Evolutionary conservation across 495 filamentous ascomycete genomes (phyloP), one percentile per base, ranked within the genome.

Genomic region (Neurospora africana): DNA sequence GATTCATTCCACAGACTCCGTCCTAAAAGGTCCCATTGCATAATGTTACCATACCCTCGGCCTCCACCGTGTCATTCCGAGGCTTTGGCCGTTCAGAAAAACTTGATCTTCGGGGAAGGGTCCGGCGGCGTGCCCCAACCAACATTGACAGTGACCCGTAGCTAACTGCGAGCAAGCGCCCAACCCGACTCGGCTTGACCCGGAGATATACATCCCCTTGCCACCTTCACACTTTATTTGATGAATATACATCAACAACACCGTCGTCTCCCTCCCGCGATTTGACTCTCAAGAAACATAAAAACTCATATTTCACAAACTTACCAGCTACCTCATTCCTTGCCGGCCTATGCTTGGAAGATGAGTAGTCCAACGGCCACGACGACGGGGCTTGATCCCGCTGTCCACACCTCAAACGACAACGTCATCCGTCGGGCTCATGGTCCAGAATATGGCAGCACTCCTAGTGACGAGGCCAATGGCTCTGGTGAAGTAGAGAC

Each of bases 341-440:
- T 23, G n/a, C 44, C 65, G 61, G 72, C 72, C 68, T 61, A 72
- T 65, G 67, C 19, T 37, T 15, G 38, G 38, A 68, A 40, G 27
- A 76, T 78, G 77, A 75, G 71, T 47, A 73, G 36, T 68, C 73
- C 73, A 47, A 75, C 73, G 39, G 21, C 73, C 13, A 75, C 76
- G 36, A 68, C 65, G 37, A 77, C 74, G 21, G 36, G 69, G 40
- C 40, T 61, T 61, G 53, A 61, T 23, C 36, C 69, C 44, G 44
- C 21, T 37, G 30, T 37, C 30, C 23, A 38, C 38, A 39, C 38
- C 38, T 39, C 38, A 70, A 37, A 43, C 47, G 33, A 43, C 58
- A 71, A 19, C 39, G 58, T 72, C 71, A 72, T 68, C 19, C 58
- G 58, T 21, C n/a, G 65, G 36, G n/a, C 15, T 40, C 40, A 27